A percentile compares a stretch with the other conserved stretches of the same genome.
phyloP scores from a whole-genome alignment of 2,329 filamentous ascomycete species.

The Colletotrichum cuscutae region DNA sequence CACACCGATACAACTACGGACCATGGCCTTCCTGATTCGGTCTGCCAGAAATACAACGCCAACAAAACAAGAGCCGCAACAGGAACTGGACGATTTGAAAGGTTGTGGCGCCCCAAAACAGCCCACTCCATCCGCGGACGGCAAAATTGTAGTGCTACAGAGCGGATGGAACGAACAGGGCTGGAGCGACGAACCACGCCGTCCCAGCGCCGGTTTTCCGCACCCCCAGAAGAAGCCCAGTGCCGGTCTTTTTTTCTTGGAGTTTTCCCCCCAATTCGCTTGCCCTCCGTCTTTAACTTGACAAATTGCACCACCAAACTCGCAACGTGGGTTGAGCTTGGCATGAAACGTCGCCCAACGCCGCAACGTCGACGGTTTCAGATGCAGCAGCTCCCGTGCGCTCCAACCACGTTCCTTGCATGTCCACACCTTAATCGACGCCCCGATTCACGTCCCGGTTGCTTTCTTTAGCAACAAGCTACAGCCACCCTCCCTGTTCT shows the following conservation, averaged over 20 bases:
- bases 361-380: constrained; percentile 35
- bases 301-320: constrained; percentile 26
- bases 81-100: not conserved
- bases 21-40: constrained; percentile 24
- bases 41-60: constrained; percentile 1
- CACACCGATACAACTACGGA: constrained; percentile 2
- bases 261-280: not conserved
- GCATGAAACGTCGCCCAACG: constrained; percentile 34
- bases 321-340: constrained; percentile 31
- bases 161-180: constrained; percentile 12
- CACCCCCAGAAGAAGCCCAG: not conserved
- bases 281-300: not conserved
- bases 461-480: constrained; percentile 32
- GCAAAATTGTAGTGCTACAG: not conserved
- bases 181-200: constrained; percentile 21
- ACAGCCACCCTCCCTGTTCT: constrained; percentile 29
- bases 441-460: constrained; percentile 30
- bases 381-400: constrained; percentile 33
- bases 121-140: not conserved
- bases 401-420: constrained; percentile 34
- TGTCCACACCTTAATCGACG: constrained; percentile 31
- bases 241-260: not conserved
- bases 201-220: constrained; percentile 18
- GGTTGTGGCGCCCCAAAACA: not conserved
- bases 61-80: constrained; percentile 33